A percentile compares a stretch with the other conserved stretches of the same genome.
These are phyloP conservation scores for Globisporangium echinulatum DNA, from an alignment of 352 stramenopile species.

Conservation along the genomic window DNA sequence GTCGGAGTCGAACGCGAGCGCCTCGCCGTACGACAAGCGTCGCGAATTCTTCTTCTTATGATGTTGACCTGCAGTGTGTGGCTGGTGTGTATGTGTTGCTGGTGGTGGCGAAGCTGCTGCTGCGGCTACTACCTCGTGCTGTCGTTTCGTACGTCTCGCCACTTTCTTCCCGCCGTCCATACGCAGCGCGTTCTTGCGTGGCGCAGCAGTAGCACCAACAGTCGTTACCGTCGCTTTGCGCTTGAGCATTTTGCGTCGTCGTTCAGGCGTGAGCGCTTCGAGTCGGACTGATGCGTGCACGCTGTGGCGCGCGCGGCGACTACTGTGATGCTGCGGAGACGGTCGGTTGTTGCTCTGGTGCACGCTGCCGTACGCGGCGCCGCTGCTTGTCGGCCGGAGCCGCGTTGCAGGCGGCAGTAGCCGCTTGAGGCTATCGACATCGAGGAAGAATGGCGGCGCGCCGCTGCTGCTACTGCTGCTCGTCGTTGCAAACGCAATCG, in stretches of 20 bases:
- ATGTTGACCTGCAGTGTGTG: not conserved
- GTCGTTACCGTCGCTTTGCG: slow-evolving; percentile 1
- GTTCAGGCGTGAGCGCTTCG: slow-evolving; percentile 25
- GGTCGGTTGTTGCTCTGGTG: slow-evolving; percentile 10
- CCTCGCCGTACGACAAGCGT: slow-evolving; percentile 19
- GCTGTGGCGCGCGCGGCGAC: slow-evolving; percentile 6
- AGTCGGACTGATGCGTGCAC: slow-evolving; percentile 26
- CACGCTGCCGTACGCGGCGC: slow-evolving; percentile 5
- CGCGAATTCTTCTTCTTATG: not conserved
- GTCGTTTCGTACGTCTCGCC: not conserved
- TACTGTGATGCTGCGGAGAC: not conserved
- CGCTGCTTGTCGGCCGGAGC: slow-evolving; percentile 9
- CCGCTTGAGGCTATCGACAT: slow-evolving; percentile 55
- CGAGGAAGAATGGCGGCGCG: slow-evolving; percentile 55
- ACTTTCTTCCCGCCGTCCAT: slow-evolving; percentile 27
- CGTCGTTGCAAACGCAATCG: slow-evolving; percentile 5
- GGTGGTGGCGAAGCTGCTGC: not conserved
- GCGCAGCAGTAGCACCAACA: slow-evolving; percentile 1
- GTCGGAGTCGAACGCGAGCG: slow-evolving; percentile 31
- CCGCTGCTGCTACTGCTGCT: slow-evolving; percentile 1
- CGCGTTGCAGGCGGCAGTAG: slow-evolving; percentile 31
- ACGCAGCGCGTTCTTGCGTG: slow-evolving; percentile 41
- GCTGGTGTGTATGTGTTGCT: not conserved
- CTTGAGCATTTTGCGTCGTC: slow-evolving; percentile 10
- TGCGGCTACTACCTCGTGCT: slow-evolving; percentile 7